phyloP scores from a whole-genome alignment of 352 stramenopile genomes.

The Pythium aquatile region DNA sequence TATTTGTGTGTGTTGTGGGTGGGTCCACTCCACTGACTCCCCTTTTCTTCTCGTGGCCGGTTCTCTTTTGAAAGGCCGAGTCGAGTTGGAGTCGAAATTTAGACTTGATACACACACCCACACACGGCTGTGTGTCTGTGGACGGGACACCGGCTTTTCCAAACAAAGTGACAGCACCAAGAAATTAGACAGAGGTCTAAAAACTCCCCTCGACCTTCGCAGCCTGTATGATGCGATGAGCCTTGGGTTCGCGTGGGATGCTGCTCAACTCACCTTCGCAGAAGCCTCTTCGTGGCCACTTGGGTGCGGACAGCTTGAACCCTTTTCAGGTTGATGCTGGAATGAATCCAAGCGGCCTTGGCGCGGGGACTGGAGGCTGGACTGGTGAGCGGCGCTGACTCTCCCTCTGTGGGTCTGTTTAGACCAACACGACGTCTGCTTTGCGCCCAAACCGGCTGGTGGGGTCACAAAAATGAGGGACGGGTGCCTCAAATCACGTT shows the following conservation, averaged over 20 bases:
- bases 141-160: constrained; percentile 2
- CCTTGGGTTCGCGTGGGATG: constrained; percentile 1
- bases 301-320: background rate
- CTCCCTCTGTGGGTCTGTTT: background rate
- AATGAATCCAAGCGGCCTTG: background rate
- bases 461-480: background rate
- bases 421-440: background rate
- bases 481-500: background rate
- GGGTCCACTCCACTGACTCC: background rate
- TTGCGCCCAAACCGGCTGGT: background rate
- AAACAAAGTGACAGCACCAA: constrained; percentile 1
- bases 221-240: background rate
- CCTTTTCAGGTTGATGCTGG: constrained; percentile 2
- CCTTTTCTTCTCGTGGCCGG: constrained; percentile 3
- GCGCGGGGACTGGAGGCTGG: background rate
- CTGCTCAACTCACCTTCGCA: background rate
- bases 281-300: constrained; percentile 5
- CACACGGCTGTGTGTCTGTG: background rate
- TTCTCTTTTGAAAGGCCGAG: constrained; percentile 3
- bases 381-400: background rate
- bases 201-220: background rate
- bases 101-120: background rate
- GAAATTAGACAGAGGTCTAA: background rate
- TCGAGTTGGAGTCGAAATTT: background rate
- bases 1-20: background rate